These are phyloP conservation scores for Blastobotrys apis DNA, from an alignment of 1,139 yeast genomes.

Conservation along the genomic window DNA sequence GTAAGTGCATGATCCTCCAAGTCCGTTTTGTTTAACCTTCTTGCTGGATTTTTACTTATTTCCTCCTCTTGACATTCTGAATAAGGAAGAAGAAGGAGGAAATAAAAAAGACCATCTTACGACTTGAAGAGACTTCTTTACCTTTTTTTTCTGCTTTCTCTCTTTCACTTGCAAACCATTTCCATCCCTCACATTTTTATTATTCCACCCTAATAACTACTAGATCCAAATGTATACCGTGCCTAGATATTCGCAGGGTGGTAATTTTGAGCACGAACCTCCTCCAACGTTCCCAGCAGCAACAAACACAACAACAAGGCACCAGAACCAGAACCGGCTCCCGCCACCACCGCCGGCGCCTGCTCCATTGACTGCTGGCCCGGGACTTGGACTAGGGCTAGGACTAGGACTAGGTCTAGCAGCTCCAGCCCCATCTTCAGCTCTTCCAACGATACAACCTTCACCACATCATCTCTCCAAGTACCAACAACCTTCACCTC, in stretches of 20 bases:
- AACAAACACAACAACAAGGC: background rate
- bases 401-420: no score
- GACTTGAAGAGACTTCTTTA: background rate
- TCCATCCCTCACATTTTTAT: background rate
- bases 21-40: no score
- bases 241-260: constrained; percentile 1
- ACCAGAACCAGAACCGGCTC: background rate
- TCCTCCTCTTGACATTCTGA: no score
- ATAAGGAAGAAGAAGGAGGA: no score
- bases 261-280: background rate
- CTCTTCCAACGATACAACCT: no score
- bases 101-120: no score
- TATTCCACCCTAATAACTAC: background rate
- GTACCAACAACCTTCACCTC: constrained; percentile 7
- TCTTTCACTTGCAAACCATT: no score
- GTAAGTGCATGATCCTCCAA: no score
- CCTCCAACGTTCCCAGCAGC: background rate
- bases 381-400: no score
- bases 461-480: background rate
- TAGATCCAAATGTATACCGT: background rate
- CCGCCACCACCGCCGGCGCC: background rate
- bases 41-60: no score
- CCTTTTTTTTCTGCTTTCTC: no score
- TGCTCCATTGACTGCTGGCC: no score
- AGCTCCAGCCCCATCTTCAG: background rate